Evolutionary conservation across 106 monocot species (phyloP), one percentile per base, ranked within the genome.

Genomic region (Acorus gramineus): DNA sequence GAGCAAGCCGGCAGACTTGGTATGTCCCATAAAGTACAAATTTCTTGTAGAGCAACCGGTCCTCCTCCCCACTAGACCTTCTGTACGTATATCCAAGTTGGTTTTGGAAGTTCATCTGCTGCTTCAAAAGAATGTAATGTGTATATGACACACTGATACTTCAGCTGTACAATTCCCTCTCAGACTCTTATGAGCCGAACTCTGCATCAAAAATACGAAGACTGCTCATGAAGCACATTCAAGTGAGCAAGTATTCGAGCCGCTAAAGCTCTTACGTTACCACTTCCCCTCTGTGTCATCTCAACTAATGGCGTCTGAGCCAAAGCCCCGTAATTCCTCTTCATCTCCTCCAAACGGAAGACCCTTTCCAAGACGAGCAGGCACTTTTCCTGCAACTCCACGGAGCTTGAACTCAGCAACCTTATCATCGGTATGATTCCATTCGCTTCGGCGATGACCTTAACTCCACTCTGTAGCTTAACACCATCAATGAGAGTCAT

Each of bases 271-370:
- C 70, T 56, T 11, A 57, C 49, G 0, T 44, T 8, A 14, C 70
- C 58, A 46, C n/a, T 59, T 44, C 70, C 70, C 47, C 65, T 76
- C 56, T 76, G 76, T 47, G 76, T 69, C 70, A 76, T 70, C 50
- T 70, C 69, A 53, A 76, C 70, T 5, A 76, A 57, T 53, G 64
- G 57, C 76, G 70, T 76, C 59, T 76, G 76, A 6, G 70, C 76
- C 5, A 55, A 70, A 59, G 59, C 58, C 7, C 76, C 76, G 54
- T 76, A 70, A 3, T 53, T 47, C 64, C 64, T 69, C 52, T 60
- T 64, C 28, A 65, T 63, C 64, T 70, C 76, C 53, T 76, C 70
- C 52, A 76, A 59, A 28, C 58, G 68, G 11, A 76, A 76, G 53
- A 76, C 65, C 56, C 65, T 76, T 45, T 76, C 76, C 44, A 76